Base-by-base conservation (phyloP, 2,329 filamentous ascomycete genomes). In the Hymenotorrendiella dingleyae region DNA sequence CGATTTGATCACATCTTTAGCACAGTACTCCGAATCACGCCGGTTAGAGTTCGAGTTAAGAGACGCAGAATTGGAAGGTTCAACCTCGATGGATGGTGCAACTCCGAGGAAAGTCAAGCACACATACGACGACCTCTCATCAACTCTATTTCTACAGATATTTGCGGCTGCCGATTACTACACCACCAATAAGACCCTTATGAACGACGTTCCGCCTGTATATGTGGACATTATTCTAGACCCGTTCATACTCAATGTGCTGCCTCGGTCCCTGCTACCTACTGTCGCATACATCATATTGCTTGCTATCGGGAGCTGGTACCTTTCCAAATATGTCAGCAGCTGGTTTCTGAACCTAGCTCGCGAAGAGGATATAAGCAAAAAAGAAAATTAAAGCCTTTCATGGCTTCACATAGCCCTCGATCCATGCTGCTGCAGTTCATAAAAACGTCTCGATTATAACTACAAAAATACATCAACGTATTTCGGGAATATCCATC, bases 91-190 rank as follows among this genome's bases (percentile, higher is more conserved):
- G n/a, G 42, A 48, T 21, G 34, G 46, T 45, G 42, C 53, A 14
- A 44, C 23, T 20, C n/a, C n/a, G n/a, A n/a, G n/a, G n/a, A 32
- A 22, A 17, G 30, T 33, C 7, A 49, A 39, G 10, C 47, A 43
- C 33, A 42, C 36, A 10, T 20, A 30, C 4, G 42, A 54, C 22
- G 45, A 49, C n/a, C 16, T 38, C 6, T 48, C 50, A 11, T 61
- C 61, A 9, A 49, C 45, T 2, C 35, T 62, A 9, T 54, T 62
- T 14, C 74, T 97, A 3, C 83, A 79, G 49, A 70, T 97, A 40
- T 72, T 75, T 49, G 78, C 89, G 11, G 79, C 82, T 16, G 89
- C 93, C 35, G 87, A 94, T 56, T 98, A 91, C 68, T 94, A 86
- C 64, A 84, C 86, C 9, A 73, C 79, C 45, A 76, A 95, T 60